Evolutionary conservation across 495 filamentous ascomycete genomes (phyloP).

Genomic region (Rusavskia elegans): DNA sequence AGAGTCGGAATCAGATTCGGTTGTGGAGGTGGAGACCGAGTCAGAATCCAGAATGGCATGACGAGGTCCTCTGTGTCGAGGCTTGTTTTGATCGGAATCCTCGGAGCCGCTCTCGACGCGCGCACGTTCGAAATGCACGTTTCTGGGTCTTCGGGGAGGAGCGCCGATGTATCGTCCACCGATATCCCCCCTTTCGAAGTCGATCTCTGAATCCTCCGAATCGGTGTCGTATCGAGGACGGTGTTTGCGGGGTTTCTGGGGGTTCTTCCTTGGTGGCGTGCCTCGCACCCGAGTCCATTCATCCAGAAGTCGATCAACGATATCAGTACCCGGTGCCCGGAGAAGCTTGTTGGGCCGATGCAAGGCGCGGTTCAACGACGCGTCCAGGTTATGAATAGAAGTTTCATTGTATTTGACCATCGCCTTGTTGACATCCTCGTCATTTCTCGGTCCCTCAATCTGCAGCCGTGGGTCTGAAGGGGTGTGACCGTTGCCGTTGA

Average conservation of each 20-base stretch:
- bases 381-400: conserved; percentile 20
- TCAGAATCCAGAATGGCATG: conserved; percentile 15
- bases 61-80: conserved; percentile 9
- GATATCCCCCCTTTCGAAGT: conserved; percentile 14
- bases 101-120: conserved; percentile 27
- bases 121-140: conserved; percentile 21
- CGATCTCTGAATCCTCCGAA: conserved; percentile 18
- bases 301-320: conserved; percentile 22
- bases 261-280: not conserved
- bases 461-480: conserved; percentile 1
- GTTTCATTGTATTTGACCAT: conserved; percentile 17
- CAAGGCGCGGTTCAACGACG: conserved; percentile 20
- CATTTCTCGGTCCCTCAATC: conserved; percentile 5
- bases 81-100: conserved; percentile 8
- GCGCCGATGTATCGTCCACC: conserved; percentile 26
- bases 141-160: conserved; percentile 17
- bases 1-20: not conserved
- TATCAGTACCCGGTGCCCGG: conserved; percentile 19
- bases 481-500: conserved; percentile 12
- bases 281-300: conserved; percentile 19
- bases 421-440: conserved; percentile 5
- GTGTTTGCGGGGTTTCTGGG: not conserved
- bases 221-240: conserved; percentile 10
- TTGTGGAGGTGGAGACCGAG: conserved; percentile 1
- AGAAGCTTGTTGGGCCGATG: conserved; percentile 25